Conservation (phyloP, 2,329 filamentous ascomycete species). For the Penicillium verrucosum region DNA sequence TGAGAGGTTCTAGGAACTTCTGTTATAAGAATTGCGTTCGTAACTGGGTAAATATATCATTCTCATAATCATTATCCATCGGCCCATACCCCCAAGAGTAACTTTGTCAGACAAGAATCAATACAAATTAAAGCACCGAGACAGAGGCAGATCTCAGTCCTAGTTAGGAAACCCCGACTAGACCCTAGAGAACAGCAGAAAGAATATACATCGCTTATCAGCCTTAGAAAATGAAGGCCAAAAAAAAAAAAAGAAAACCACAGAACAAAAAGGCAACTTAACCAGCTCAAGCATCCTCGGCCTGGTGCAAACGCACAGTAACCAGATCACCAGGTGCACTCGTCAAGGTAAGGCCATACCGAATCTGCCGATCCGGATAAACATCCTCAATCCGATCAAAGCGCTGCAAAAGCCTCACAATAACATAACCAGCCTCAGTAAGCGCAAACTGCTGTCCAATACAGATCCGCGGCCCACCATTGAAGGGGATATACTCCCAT, state of each 20-base stretch:
- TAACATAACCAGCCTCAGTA: slow-evolving; percentile 65
- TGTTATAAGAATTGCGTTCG: not conserved
- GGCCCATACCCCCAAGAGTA: not conserved
- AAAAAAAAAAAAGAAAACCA: too few relatives aligned
- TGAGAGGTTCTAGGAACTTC: too few relatives aligned
- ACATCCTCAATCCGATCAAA: slow-evolving; percentile 59
- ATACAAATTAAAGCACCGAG: not conserved
- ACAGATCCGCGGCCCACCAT: slow-evolving; percentile 70
- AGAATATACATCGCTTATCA: not conserved
- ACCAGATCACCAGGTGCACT: slow-evolving; percentile 28
- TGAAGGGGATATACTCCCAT: slow-evolving; percentile 73
- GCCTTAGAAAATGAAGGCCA: not conserved
- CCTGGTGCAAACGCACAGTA: slow-evolving; percentile 33
- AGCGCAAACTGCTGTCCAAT: slow-evolving; percentile 79
- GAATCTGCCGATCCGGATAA: slow-evolving; percentile 16
- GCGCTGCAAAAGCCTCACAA: slow-evolving; percentile 68
- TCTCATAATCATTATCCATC: not conserved
- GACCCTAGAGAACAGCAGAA: not conserved
- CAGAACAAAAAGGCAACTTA: not conserved
- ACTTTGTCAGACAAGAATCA: not conserved
- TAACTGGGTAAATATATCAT: not conserved
- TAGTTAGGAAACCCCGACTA: not conserved
- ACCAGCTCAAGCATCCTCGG: slow-evolving; percentile 13
- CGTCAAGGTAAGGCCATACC: slow-evolving; percentile 26
- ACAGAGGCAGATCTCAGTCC: not conserved